Conservation (phyloP, 2,329 filamentous ascomycete genomes). For the Bipolaris cookei region DNA sequence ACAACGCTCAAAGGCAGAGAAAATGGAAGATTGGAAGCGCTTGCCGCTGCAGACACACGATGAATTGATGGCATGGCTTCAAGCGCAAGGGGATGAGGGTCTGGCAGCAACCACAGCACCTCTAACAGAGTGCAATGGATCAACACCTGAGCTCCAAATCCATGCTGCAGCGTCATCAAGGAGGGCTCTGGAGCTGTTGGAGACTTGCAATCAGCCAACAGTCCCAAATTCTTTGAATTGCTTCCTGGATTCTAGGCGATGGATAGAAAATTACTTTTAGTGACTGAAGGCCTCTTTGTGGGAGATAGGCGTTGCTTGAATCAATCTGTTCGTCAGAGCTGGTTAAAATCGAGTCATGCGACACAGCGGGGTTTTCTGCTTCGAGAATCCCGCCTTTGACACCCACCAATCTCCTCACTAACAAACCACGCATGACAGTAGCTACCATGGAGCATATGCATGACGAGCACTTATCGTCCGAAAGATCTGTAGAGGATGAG, state of each 20-base stretch:
- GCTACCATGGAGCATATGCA: conserved; percentile 17
- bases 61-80: conserved; percentile 31
- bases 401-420: not conserved
- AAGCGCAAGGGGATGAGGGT: conserved; percentile 17
- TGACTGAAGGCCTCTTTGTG: too few species aligned
- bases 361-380: not conserved
- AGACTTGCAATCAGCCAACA: conserved; percentile 1
- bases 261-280: conserved; percentile 12
- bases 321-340: not conserved
- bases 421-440: not conserved
- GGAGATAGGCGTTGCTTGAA: not conserved
- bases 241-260: not conserved
- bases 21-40: conserved; percentile 33
- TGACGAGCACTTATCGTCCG: conserved; percentile 5
- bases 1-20: conserved; percentile 31
- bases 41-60: conserved; percentile 27
- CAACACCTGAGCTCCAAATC: not conserved
- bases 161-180: not conserved
- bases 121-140: not conserved
- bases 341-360: not conserved
- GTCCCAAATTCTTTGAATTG: not conserved
- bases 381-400: not conserved
- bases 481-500: not conserved
- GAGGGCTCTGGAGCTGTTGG: not conserved
- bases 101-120: conserved; percentile 3